Evolutionary conservation across 495 filamentous ascomycete genomes (phyloP).

Genomic region (Xylaria flabelliformis): DNA sequence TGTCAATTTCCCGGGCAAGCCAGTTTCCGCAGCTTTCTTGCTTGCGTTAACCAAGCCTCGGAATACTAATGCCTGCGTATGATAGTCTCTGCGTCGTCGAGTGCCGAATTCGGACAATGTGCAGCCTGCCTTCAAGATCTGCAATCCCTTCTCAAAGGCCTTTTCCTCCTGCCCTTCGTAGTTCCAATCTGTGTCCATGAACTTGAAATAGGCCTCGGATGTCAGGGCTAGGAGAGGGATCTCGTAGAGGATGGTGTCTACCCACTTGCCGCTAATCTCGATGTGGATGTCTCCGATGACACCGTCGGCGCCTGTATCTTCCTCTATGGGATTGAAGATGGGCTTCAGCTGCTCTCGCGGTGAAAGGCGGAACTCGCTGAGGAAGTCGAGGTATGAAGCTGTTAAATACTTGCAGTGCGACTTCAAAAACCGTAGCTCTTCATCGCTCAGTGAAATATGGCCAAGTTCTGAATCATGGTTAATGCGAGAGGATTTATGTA

Average conservation of each 20-base stretch:
- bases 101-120: conserved; percentile 94
- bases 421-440: conserved; percentile 81
- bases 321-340: conserved; percentile 65
- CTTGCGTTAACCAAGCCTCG: conserved; percentile 77
- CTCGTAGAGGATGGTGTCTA: conserved; percentile 96
- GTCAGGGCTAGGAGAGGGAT: conserved; percentile 91
- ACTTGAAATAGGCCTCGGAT: conserved; percentile 96
- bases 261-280: conserved; percentile 79
- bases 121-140: conserved; percentile 80
- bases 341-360: conserved; percentile 80
- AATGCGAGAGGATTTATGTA: background rate
- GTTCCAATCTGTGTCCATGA: conserved; percentile 88
- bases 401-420: conserved; percentile 82
- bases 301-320: conserved; percentile 69
- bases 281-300: conserved; percentile 79
- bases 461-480: conserved; percentile 66
- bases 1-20: conserved; percentile 71
- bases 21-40: conserved; percentile 66
- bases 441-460: conserved; percentile 74
- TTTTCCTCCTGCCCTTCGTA: conserved; percentile 84
- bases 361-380: conserved; percentile 78
- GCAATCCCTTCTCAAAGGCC: conserved; percentile 76
- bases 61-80: conserved; percentile 92
- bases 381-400: conserved; percentile 75
- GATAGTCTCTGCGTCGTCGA: conserved; percentile 85